Percentiles rank a stretch among this genome's conserved stretches.
Conservation (phyloP, 2,329 filamentous ascomycete species). For the Camptophora hylomeconis region DNA sequence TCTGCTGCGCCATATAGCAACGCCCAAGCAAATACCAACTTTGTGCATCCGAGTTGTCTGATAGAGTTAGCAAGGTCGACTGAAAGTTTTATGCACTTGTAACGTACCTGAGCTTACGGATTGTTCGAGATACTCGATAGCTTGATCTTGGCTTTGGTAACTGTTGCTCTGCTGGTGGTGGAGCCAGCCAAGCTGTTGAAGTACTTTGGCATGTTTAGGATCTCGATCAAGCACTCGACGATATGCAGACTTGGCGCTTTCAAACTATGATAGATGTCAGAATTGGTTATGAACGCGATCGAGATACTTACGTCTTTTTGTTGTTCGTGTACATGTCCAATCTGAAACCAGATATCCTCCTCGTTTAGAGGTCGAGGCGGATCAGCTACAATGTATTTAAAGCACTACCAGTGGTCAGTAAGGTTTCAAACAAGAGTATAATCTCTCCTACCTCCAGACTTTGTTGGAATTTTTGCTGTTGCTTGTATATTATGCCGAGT, state of each 20-base stretch:
- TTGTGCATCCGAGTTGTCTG: conserved; percentile 88
- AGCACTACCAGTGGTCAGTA: conserved; percentile 55
- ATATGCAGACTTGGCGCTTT: conserved; percentile 84
- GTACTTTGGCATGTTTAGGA: conserved; percentile 91
- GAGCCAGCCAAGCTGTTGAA: conserved; percentile 95
- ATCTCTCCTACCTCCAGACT: conserved; percentile 63
- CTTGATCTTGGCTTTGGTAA: conserved; percentile 85
- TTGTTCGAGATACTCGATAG: conserved; percentile 94
- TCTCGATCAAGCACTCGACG: conserved; percentile 86
- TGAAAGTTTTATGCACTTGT: neutral
- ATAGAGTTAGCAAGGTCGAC: conserved; percentile 6
- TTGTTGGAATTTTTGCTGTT: conserved; percentile 84
- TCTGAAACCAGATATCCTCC: conserved; percentile 99
- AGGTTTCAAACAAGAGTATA: conserved; percentile 8
- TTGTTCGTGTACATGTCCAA: conserved; percentile 95
- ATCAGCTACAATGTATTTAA: conserved; percentile 92
- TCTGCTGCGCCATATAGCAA: conserved; percentile 99
- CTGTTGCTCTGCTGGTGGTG: conserved; percentile 91
- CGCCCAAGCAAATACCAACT: conserved; percentile 97
- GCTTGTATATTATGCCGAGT: conserved; percentile 98
- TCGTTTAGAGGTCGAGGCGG: conserved; percentile 86
- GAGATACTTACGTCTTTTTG: conserved; percentile 79
- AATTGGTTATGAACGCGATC: conserved; percentile 12
- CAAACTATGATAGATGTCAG: conserved; percentile 51
- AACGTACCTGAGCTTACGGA: conserved; percentile 77